Base-by-base conservation (phyloP, 352 stramenopile species). In the Paralagenidium karlingii region DNA sequence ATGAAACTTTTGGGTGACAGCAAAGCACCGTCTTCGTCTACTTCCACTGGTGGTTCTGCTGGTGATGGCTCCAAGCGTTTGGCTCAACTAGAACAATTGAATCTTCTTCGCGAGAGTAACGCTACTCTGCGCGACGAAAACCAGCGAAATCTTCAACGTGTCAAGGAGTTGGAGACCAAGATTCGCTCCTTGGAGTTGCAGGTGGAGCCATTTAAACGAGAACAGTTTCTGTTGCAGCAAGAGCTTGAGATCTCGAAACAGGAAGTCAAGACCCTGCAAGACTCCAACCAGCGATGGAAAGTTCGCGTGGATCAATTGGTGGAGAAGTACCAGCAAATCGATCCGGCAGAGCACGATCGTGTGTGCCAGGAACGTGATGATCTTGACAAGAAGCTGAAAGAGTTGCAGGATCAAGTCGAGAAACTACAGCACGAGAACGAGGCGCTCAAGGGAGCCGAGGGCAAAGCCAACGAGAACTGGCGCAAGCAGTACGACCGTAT, bases 261-360 rank as follows among this genome's bases (percentile, higher is more conserved):
- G 41, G 74, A 88, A 40, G 46, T 88, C 24, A 49, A 49, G 29
- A 64, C 60, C 20, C 47, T 85, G 0, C 68, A 56, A 8, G 61
- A 79, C 21, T 63, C 68, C 11, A 86, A 82, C 53, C 76, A 68
- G 45, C 58, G 67, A 24, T 88, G 75, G 75, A 88, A 88, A 45
- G 52, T 70, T 28, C 71, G 75, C 8, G 70, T 88, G n/a, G 67
- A 85, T 34, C 75, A 85, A 43, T 24, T 88, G 40, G 69, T 85
- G 15, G 75, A 88, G 39, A 88, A 88, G 47, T 85, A 85, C 34
- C 71, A 88, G 38, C 75, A 88, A 40, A 43, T 88, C 28, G 75
- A 88, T 28, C 75, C 75, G 1, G 68, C 48, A 1, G 75, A 85
- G 40, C 55, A 82, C 37, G 75, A 84, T 27, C 75, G 77, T 47